A percentile compares a stretch with the other conserved stretches of the same genome.
These are phyloP conservation scores for Sporothrix curviconia DNA, from an alignment of 2,329 filamentous ascomycete genomes.

Conservation along the genomic window DNA sequence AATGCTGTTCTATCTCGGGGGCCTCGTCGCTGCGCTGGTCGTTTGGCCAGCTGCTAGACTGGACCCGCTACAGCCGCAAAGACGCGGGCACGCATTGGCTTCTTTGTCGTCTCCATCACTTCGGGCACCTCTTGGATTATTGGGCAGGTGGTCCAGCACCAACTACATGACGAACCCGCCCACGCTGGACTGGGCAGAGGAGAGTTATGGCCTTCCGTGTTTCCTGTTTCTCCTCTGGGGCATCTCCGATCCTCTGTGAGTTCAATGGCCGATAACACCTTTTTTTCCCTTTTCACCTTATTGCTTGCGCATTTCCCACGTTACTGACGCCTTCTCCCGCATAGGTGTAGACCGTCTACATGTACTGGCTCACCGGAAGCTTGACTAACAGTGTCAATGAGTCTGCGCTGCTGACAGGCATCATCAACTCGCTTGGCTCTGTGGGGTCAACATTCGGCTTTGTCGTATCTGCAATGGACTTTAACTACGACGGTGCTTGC, in stretches of 20 bases:
- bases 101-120: conserved; percentile 9
- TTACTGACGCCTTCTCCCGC: not conserved
- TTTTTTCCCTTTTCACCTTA: not conserved
- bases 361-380: conserved; percentile 18
- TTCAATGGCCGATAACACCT: too few species aligned
- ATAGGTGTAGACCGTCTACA: conserved; percentile 11
- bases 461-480: conserved; percentile 12
- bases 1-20: conserved; percentile 10
- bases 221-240: conserved; percentile 19
- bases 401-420: not conserved
- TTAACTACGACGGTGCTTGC: conserved; percentile 11
- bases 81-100: conserved; percentile 15
- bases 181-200: conserved; percentile 15
- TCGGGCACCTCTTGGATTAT: conserved; percentile 17
- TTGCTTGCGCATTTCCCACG: not conserved
- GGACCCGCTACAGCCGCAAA: conserved; percentile 7
- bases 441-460: conserved; percentile 12
- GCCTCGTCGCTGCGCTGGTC: conserved; percentile 8
- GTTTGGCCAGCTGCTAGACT: conserved; percentile 18
- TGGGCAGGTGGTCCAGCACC: conserved; percentile 15
- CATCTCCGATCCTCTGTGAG: conserved; percentile 16
- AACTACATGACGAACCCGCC: conserved; percentile 14
- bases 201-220: conserved; percentile 12
- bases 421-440: conserved; percentile 9
- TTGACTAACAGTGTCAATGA: conserved; percentile 18